These are phyloP conservation scores for Plasmodium vivax DNA, from an alignment of 169 alveolate genomes.

Conservation along the genomic window DNA sequence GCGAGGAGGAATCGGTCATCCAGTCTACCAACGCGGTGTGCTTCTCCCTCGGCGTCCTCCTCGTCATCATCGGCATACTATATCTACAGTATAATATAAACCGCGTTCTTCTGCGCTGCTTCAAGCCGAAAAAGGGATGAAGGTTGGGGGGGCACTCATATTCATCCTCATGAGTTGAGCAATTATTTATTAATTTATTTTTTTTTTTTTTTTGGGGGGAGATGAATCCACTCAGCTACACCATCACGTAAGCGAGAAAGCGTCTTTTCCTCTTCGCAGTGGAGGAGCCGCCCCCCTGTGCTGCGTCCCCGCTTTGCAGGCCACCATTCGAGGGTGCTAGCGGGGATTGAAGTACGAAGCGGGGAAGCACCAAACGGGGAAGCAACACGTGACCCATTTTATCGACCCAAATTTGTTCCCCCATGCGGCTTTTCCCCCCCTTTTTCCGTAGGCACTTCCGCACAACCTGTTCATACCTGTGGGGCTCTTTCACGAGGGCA, in stretches of 20 bases:
- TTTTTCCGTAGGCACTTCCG: not conserved
- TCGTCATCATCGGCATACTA: slow-evolving; percentile 47
- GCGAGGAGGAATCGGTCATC: not conserved
- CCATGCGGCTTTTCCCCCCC: not conserved
- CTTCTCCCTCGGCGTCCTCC: slow-evolving; percentile 34
- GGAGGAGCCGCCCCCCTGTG: not conserved
- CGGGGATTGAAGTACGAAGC: not conserved
- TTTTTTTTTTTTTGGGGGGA: not conserved
- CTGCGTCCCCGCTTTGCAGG: not conserved
- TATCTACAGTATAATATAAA: slow-evolving; percentile 64
- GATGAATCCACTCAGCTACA: not conserved
- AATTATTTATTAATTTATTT: too few relatives aligned
- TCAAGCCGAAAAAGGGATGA: slow-evolving; percentile 1
- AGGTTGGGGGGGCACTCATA: not conserved
- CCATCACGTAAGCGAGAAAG: not conserved
- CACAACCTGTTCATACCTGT: not conserved
- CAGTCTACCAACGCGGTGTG: not conserved
- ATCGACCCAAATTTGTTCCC: not conserved
- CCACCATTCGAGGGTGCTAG: not conserved
- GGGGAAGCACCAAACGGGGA: not conserved
- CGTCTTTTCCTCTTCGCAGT: not conserved
- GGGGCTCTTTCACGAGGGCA: not conserved
- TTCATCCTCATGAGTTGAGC: not conserved
- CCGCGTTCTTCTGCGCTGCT: not conserved
- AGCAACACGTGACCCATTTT: too few relatives aligned